Evolutionary conservation across 202 grass and related monocot species (phyloP), one percentile per base, ranked within the genome.

Genomic region (Panicum hallii): DNA sequence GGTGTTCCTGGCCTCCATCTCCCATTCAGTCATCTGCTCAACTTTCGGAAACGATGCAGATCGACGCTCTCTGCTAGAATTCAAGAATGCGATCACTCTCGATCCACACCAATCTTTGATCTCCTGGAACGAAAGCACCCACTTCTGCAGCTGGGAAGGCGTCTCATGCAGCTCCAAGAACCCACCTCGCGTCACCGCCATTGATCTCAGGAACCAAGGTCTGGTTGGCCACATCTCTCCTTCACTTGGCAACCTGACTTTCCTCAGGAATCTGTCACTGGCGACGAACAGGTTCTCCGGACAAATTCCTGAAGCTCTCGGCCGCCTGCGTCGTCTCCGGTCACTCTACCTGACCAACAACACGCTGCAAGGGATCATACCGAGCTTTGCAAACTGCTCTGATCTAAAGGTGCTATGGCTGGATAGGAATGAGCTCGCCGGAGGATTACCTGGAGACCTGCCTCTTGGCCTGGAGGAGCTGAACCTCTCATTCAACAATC

Each of bases 341-440:
- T 68, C 49, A 40, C 75, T 91, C 34, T 77, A 17, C n/a, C 42
- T 92, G 53, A 63, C 48, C 16, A 87, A 86, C 14, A 92, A 92
- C 65, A 53, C 40, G 1, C 16, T 74, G 5, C 44, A 67, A 61
- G 88, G 88, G 14, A 36, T 1, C 11, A 67, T 90, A 70, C 86
- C 61, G 16, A 44, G 43, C 66, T 32, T 89, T 3, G 23, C 62
- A 41, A 86, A 86, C 13, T 77, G 77, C 43, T 74, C 87, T 6
- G 22, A 4, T 0, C 88, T 93, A 2, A 74, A 40, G 44, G 72
- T 43, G 11, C 2, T 90, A 1, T 32, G 70, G 56, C 9, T 93
- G 11, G 5, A 76, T 7, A 2, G 16, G 4, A 93, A 90, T 45
- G 6, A 30, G 6, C 65, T 90, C 3, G 62, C 4, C 5, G 85